These are phyloP conservation scores for Annona squamosa DNA, from an alignment of 164 flowering plant species.

Conservation along the genomic window DNA sequence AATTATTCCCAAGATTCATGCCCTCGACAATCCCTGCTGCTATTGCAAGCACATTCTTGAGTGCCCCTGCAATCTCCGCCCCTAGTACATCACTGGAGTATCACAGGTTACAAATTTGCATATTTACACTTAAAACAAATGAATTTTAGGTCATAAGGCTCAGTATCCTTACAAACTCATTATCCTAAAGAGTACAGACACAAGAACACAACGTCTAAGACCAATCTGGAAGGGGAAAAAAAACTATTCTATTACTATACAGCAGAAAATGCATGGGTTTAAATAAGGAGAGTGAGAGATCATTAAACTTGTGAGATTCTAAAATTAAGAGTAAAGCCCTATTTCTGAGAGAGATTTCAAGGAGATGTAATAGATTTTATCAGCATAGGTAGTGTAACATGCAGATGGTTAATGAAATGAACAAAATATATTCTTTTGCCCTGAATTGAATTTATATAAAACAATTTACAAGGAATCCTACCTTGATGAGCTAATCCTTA, in stretches of 20 bases:
- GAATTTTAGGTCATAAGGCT: neutral
- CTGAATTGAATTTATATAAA: too few relatives aligned
- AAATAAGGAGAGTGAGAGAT: neutral
- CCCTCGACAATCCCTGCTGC: slow-evolving; percentile 98
- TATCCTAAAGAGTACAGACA: neutral
- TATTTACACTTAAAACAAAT: slow-evolving; percentile 9
- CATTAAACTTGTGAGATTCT: neutral
- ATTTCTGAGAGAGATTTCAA: neutral
- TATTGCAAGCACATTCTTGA: slow-evolving; percentile 96
- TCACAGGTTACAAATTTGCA: slow-evolving; percentile 49
- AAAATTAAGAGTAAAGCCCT: neutral
- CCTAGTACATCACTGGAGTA: slow-evolving; percentile 96
- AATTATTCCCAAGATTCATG: slow-evolving; percentile 88
- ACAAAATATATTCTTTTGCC: too few relatives aligned
- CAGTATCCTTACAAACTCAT: neutral
- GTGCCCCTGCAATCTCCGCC: slow-evolving; percentile 98
- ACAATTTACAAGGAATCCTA: slow-evolving; percentile 14
- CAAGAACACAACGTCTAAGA: slow-evolving; percentile 2
- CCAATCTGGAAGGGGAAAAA: slow-evolving; percentile 3
- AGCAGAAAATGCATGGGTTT: neutral
- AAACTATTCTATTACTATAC: neutral
- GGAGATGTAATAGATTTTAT: neutral
- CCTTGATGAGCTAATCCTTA: slow-evolving; percentile 92
- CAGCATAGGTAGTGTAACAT: too few relatives aligned
- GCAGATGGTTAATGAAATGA: too few relatives aligned